phyloP scores from a whole-genome alignment of 345 rosid genomes.

The Salix suchowensis region DNA sequence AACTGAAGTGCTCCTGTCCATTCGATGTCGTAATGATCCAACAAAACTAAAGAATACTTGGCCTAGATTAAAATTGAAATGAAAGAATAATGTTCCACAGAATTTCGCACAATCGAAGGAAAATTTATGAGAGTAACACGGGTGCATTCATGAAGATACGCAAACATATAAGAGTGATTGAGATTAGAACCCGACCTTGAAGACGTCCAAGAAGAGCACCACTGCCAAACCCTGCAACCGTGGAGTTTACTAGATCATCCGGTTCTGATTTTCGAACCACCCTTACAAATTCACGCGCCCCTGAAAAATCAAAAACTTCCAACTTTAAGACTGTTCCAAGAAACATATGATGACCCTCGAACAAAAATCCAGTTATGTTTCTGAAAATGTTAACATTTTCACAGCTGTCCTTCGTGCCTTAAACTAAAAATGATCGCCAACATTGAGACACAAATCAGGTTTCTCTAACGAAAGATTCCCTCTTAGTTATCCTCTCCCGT shows the following conservation, averaged over 20 bases:
- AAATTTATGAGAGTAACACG: background rate
- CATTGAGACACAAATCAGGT: background rate
- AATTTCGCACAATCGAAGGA: too few species aligned
- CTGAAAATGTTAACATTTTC: background rate
- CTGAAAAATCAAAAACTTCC: slow-evolving; percentile 33
- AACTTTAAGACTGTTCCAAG: background rate
- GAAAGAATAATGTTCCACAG: background rate
- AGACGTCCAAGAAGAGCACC: slow-evolving; percentile 86
- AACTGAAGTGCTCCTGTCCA: background rate
- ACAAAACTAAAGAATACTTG: background rate
- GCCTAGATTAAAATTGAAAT: background rate
- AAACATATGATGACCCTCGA: background rate
- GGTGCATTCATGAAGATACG: background rate
- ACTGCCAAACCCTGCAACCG: slow-evolving; percentile 66
- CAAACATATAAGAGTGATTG: background rate
- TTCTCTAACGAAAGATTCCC: background rate
- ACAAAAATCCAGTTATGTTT: background rate
- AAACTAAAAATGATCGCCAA: background rate
- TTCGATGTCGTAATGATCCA: background rate
- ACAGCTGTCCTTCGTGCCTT: background rate
- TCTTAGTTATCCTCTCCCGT: background rate
- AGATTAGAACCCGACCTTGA: slow-evolving; percentile 46
- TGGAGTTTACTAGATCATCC: slow-evolving; percentile 68
- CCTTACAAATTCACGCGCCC: slow-evolving; percentile 77
- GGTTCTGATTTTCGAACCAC: slow-evolving; percentile 57